Base-by-base conservation (phyloP, 805 yeast genomes). In the Lachancea dasiensis region DNA sequence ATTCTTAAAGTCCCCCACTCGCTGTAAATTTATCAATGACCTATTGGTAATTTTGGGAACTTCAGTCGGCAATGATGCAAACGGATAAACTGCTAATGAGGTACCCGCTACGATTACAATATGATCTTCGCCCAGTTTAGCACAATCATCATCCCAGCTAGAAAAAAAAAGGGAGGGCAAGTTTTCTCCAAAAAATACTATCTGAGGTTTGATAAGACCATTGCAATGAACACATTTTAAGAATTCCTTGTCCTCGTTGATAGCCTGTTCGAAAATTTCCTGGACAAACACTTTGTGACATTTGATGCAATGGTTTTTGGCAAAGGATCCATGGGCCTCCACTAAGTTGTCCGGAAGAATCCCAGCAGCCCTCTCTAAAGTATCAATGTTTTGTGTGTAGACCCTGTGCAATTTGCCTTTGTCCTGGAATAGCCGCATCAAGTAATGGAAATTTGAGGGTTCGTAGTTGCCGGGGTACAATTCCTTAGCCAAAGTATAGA, bases 311-410 rank as follows among this genome's bases (percentile, higher is more conserved):
- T 82, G 92, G 49, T 81, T 83, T 1, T 56, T 60, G 1, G 92
- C 94, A 70, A 90, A 90, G 2, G 95, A 85, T 0, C 98, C 98
- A 60, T 90, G 97, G 0, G 97, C 97, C 53, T 87, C 96, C 0
- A 90, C 80, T 2, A 90, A 68, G 42, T 62, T 68, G 10, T 78
- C 77, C 14, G 67, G 76, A 1, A 65, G 53, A 2, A 90, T 73
- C 0, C 95, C 95, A 0, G 95, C 92, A 14, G 81, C 65, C 47
- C 94, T 69, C 56, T 90, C 98, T 45, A 90, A 65, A 1, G 96
- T 87, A 56, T 90, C 97, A 34, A 90, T 89, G 56, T 90, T 90
- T 56, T 90, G 97, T 0, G 97, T 86, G 57, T 85, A 90, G 8
- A 89, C 77, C 39, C 97, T 66, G 31, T 73, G 64, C 47, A 90